Evolutionary conservation across 1,284 basidiomycete genomes (phyloP).

Genomic region (Ceratobasidium sp.): DNA sequence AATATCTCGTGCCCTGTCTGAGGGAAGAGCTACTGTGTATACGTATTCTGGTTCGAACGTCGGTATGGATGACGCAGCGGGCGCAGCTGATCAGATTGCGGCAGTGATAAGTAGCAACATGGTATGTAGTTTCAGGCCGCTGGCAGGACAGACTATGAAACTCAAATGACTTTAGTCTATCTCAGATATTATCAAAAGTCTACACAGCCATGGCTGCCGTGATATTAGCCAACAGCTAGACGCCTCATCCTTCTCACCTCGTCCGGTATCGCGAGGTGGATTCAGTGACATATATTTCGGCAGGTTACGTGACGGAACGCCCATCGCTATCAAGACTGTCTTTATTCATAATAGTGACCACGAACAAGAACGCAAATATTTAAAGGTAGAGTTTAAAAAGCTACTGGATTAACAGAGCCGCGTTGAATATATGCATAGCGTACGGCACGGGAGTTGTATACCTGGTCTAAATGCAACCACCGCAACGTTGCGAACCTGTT

Average conservation of each 20-base stretch:
- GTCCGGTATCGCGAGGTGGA: not conserved
- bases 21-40: too few relatives aligned
- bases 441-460: not conserved
- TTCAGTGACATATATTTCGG: constrained; percentile 1
- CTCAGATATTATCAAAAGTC: too few relatives aligned
- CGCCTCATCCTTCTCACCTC: too few relatives aligned
- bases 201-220: too few relatives aligned
- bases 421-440: not conserved
- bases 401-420: not conserved
- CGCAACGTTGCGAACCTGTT: not conserved
- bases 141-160: too few relatives aligned
- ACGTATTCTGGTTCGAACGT: too few relatives aligned
- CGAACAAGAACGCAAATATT: not conserved
- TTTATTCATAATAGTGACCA: not conserved
- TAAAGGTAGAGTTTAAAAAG: not conserved
- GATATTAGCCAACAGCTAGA: too few relatives aligned
- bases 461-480: constrained; percentile 12
- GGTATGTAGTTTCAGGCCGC: not conserved
- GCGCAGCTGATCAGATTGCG: too few relatives aligned
- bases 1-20: too few relatives aligned
- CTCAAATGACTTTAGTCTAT: too few relatives aligned
- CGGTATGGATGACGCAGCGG: too few relatives aligned
- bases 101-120: not conserved
- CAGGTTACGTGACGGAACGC: not conserved
- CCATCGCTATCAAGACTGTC: not conserved